Evolutionary conservation across 176 grass and related monocot genomes (phyloP).

Genomic region (Chloris gayana): DNA sequence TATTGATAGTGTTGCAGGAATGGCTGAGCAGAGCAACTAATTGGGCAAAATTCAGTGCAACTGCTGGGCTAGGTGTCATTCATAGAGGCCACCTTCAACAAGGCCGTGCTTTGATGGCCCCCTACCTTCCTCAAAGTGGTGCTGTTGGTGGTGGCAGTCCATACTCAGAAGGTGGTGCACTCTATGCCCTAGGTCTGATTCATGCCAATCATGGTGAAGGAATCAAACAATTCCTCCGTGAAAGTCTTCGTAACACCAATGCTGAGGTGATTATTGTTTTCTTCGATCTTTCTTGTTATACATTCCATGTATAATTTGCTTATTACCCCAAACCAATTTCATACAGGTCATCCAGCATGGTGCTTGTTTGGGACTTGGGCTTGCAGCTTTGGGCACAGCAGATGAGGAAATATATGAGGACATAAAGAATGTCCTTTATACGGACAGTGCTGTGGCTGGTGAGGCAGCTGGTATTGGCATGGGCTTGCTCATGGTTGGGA

Average conservation of each 20-base stretch:
- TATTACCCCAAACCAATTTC: slow-evolving; percentile 6
- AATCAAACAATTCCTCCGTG: slow-evolving; percentile 96
- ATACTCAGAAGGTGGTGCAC: slow-evolving; percentile 98
- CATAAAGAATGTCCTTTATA: slow-evolving; percentile 93
- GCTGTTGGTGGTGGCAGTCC: slow-evolving; percentile 91
- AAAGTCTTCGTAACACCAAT: slow-evolving; percentile 88
- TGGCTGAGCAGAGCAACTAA: slow-evolving; percentile 99
- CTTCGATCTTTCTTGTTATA: background rate
- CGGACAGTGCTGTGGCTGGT: slow-evolving; percentile 93
- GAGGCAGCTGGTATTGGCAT: slow-evolving; percentile 99
- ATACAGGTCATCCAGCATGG: slow-evolving; percentile 96
- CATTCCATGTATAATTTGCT: slow-evolving; percentile 25
- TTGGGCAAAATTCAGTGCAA: slow-evolving; percentile 99
- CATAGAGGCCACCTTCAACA: slow-evolving; percentile 98
- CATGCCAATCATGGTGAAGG: slow-evolving; percentile 99
- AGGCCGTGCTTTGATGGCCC: slow-evolving; percentile 97
- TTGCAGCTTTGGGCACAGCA: slow-evolving; percentile 89
- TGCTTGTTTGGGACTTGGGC: slow-evolving; percentile 93
- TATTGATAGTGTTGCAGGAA: slow-evolving; percentile 56
- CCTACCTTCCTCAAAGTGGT: slow-evolving; percentile 96
- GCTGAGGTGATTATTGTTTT: slow-evolving; percentile 65
- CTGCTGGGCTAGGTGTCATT: slow-evolving; percentile 94
- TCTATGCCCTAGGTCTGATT: slow-evolving; percentile 96
- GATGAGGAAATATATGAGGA: slow-evolving; percentile 98
- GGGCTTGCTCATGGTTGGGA: slow-evolving; percentile 98